phyloP scores from a whole-genome alignment of 768 basidiomycete genomes.

The Trametes cinnabarina region DNA sequence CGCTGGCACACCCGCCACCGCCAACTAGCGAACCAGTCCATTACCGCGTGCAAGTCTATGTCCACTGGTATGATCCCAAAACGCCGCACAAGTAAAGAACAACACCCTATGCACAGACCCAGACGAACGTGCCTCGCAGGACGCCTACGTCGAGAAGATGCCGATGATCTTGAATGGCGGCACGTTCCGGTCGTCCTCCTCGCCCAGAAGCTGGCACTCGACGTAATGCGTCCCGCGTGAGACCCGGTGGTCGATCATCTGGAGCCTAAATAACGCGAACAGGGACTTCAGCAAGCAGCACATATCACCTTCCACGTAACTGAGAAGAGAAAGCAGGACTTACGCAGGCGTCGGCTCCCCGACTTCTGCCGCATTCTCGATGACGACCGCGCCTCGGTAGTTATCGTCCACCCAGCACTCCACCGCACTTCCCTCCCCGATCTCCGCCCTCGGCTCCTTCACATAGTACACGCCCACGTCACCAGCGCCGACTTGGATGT shows the following conservation, averaged over 20 bases:
- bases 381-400: conserved; percentile 65
- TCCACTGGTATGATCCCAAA: no score
- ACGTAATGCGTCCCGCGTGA: conserved; percentile 89
- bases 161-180: conserved; percentile 89
- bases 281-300: neutral
- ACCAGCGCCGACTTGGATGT: conserved; percentile 80
- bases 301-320: no score
- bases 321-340: conserved; percentile 31
- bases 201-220: conserved; percentile 85
- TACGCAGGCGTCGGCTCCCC: conserved; percentile 64
- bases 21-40: no score
- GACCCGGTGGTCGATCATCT: conserved; percentile 85
- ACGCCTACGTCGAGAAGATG: conserved; percentile 68
- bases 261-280: conserved; percentile 50
- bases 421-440: conserved; percentile 64
- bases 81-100: no score
- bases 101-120: no score
- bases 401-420: conserved; percentile 99
- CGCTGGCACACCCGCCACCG: no score
- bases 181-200: conserved; percentile 72
- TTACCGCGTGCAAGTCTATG: no score
- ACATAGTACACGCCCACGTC: conserved; percentile 92
- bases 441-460: conserved; percentile 58
- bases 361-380: conserved; percentile 75
- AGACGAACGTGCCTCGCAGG: neutral